These are phyloP conservation scores for Lipomyces sp. DNA, from an alignment of 805 yeast species.

Conservation along the genomic window DNA sequence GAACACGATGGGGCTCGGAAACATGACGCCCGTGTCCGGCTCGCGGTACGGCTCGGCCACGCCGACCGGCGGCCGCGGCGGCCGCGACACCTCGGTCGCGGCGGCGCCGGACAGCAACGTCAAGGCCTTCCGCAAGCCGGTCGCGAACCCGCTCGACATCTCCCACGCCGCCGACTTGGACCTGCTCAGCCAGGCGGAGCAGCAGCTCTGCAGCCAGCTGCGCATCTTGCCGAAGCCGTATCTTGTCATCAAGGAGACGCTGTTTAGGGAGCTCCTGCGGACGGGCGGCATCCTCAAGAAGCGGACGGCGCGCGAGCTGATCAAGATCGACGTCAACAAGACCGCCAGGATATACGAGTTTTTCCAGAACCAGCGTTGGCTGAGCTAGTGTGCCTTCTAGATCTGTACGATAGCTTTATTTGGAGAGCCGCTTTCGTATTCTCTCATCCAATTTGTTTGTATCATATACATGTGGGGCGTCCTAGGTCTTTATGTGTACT, in stretches of 20 bases:
- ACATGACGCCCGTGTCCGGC: constrained; percentile 9
- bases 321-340: constrained; percentile 81
- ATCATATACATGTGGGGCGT: too few relatives aligned
- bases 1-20: constrained; percentile 18
- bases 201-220: constrained; percentile 73
- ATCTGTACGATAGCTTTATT: neutral
- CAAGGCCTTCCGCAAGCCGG: constrained; percentile 35
- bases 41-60: constrained; percentile 23
- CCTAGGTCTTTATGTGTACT: too few relatives aligned
- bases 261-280: constrained; percentile 81
- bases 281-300: constrained; percentile 81
- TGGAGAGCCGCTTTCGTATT: too few relatives aligned
- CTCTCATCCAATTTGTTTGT: too few relatives aligned
- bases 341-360: constrained; percentile 88
- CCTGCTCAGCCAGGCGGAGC: constrained; percentile 82
- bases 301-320: constrained; percentile 76
- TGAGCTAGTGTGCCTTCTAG: constrained; percentile 30
- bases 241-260: constrained; percentile 81
- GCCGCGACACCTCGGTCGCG: constrained; percentile 21
- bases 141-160: constrained; percentile 40
- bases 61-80: constrained; percentile 20
- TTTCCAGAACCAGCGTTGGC: constrained; percentile 89
- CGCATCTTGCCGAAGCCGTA: constrained; percentile 91
- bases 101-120: constrained; percentile 2
- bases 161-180: constrained; percentile 76